These are phyloP conservation scores for Wickerhamiella infanticola DNA, from an alignment of 1,139 yeast genomes.

Conservation along the genomic window DNA sequence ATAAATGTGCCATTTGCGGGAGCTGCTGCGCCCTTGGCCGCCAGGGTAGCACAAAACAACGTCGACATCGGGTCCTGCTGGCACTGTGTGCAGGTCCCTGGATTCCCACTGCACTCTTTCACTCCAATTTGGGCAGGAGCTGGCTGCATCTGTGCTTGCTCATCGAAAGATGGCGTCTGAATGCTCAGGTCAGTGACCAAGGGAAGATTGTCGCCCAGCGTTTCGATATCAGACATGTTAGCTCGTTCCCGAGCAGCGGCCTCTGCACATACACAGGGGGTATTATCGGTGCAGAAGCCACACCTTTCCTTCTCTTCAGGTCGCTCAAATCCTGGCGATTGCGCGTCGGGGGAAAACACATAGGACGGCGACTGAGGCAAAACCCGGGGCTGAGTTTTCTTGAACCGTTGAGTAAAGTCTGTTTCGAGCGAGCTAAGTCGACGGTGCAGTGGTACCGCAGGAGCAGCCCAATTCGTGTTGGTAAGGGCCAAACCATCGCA, in stretches of 20 bases:
- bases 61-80: conserved; percentile 81
- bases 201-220: conserved; percentile 10
- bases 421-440: conserved; percentile 11
- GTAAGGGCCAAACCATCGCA: conserved; percentile 12
- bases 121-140: conserved; percentile 5
- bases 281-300: conserved; percentile 85
- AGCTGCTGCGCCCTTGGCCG: conserved; percentile 26
- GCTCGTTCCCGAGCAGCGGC: conserved; percentile 30
- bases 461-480: conserved; percentile 14
- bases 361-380: conserved; percentile 5
- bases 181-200: conserved; percentile 1
- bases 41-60: conserved; percentile 72
- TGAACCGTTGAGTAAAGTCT: conserved; percentile 14
- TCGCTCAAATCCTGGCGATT: neutral
- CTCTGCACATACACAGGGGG: conserved; percentile 79
- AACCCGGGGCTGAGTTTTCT: neutral
- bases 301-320: conserved; percentile 39
- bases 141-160: neutral
- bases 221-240: conserved; percentile 13
- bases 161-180: neutral
- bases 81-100: conserved; percentile 78
- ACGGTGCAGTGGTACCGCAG: conserved; percentile 16
- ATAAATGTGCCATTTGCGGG: conserved; percentile 38
- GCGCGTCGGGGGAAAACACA: neutral
- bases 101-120: conserved; percentile 66